phyloP scores from a whole-genome alignment of 1,139 yeast genomes.

The Wickerhamomyces sp. region DNA sequence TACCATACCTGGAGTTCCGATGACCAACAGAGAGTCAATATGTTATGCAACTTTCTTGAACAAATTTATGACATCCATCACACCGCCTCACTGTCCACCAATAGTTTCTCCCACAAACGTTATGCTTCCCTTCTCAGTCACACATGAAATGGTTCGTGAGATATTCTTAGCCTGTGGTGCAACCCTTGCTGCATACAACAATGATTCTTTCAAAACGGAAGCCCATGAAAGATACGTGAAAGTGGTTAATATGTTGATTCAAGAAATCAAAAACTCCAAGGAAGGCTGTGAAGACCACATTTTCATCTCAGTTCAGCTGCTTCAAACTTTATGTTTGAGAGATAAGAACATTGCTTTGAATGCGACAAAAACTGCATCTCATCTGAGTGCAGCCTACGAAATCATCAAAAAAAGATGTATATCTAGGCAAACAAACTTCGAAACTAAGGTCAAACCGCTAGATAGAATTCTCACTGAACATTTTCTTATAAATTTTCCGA shows the following conservation, averaged over 20 bases:
- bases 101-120: slow-evolving; percentile 24
- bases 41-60: slow-evolving; percentile 26
- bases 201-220: slow-evolving; percentile 14
- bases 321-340: slow-evolving; percentile 27
- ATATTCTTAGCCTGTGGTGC: slow-evolving; percentile 30
- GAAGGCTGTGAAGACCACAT: slow-evolving; percentile 26
- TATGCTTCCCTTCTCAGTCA: slow-evolving; percentile 17
- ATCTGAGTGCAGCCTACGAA: slow-evolving; percentile 25
- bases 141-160: slow-evolving; percentile 23
- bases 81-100: slow-evolving; percentile 25
- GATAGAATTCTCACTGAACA: slow-evolving; percentile 28
- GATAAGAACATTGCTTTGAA: slow-evolving; percentile 26
- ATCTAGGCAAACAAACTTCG: background rate
- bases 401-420: slow-evolving; percentile 21
- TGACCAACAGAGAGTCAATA: slow-evolving; percentile 14
- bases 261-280: slow-evolving; percentile 14
- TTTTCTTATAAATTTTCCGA: slow-evolving; percentile 28
- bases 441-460: slow-evolving; percentile 18
- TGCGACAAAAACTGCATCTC: slow-evolving; percentile 28
- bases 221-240: slow-evolving; percentile 26
- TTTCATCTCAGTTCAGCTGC: slow-evolving; percentile 25
- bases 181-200: slow-evolving; percentile 22
- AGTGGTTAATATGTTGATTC: slow-evolving; percentile 18
- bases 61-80: slow-evolving; percentile 26
- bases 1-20: slow-evolving; percentile 16